Base-by-base conservation (phyloP, 169 alveolate species). In the Plasmodium billcollinsi region DNA sequence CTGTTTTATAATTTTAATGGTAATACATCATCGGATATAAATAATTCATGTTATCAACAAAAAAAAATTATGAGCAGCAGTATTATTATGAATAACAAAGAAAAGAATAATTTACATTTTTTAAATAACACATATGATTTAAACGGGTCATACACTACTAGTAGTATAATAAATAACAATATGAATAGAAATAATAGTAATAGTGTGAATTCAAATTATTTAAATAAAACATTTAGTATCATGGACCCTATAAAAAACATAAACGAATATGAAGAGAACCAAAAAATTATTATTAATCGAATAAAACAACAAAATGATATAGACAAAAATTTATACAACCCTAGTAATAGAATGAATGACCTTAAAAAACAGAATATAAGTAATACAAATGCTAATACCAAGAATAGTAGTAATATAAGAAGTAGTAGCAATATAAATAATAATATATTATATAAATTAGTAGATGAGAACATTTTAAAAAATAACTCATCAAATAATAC, bases 121-220 rank as follows among this genome's bases (percentile, higher is more conserved):
- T 73, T 73, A 56, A 73, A 73, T 56, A 73, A 54, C 7, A 62
- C 62, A n/a, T 73, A 54, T 11, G 88, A 73, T 29, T 33, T 73
- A 49, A 75, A 49, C 0, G 43, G 45, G 8, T 7, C 58, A n/a
- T 9, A 67, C 20, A 8, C 26, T 45, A 5, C 39, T 67, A 47
- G 18, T 14, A 9, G 39, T 2, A 39, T 43, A 15, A 67, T 15
- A 67, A 67, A n/a, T 67, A 67, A 67, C 47, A 45, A 33, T 39
- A 18, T 15, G 8, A 47, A 45, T 9, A 39, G 15, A 39, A n/a
- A 39, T 43, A 6, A 67, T 67, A 18, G 20, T 45, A 67, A n/a
- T 24, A 18, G 47, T 18, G 47, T 67, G 0, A 18, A n/a, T 2
- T 9, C 24, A 45, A 67, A 67, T 43, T 67, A 67, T 67, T 43